Conservation (phyloP, 306 rosid species). For the Acacia acuminata region DNA sequence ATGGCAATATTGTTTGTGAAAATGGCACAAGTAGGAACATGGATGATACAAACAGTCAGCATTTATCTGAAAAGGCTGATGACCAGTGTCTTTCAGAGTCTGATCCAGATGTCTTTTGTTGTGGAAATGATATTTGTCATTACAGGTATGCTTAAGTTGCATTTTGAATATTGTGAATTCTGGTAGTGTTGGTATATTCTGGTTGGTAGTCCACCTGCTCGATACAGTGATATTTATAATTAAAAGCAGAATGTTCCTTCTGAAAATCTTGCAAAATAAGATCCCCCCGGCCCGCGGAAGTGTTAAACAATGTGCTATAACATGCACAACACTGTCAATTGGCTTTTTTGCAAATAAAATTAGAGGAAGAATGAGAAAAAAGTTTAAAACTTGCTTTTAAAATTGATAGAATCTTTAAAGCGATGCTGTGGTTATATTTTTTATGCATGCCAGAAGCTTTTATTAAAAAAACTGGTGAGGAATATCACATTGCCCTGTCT, state of each 20-base stretch:
- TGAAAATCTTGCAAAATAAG: background rate
- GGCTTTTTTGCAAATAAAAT: background rate
- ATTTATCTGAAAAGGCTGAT: slow-evolving; percentile 37
- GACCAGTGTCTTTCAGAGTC: slow-evolving; percentile 45
- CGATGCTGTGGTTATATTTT: no score
- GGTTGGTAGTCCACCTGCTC: background rate
- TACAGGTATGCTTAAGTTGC: slow-evolving; percentile 47
- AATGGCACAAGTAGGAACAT: slow-evolving; percentile 38
- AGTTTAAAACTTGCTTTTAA: no score
- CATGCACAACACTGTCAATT: background rate
- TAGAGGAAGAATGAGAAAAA: no score
- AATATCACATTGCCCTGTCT: no score
- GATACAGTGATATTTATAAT: background rate
- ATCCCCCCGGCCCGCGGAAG: no score
- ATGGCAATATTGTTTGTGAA: slow-evolving; percentile 54
- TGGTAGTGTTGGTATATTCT: background rate
- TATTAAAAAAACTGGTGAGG: no score
- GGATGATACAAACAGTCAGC: slow-evolving; percentile 36
- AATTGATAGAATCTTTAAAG: no score
- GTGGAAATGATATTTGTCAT: slow-evolving; percentile 42
- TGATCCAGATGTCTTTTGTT: slow-evolving; percentile 43
- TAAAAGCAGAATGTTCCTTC: slow-evolving; percentile 14
- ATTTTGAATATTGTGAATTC: background rate
- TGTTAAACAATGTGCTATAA: background rate
- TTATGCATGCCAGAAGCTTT: no score